Percentiles rank a stretch among this genome's conserved stretches.
These are phyloP conservation scores for Chlorella vulgaris DNA, from an alignment of 139 green algal genomes.

Conservation along the genomic window DNA sequence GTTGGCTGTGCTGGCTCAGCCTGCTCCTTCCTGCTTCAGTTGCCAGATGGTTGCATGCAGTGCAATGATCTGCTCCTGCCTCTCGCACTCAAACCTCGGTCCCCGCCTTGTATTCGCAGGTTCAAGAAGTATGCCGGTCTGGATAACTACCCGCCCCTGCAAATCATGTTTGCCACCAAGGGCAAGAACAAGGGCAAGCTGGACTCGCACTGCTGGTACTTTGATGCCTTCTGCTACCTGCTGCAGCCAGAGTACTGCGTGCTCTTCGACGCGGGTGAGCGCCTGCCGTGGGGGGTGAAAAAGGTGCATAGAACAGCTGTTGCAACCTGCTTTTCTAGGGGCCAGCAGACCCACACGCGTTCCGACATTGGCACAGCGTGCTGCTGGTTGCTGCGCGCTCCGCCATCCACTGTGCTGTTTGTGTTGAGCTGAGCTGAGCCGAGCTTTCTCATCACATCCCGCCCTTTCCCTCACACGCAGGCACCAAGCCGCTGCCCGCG, in stretches of 20 bases:
- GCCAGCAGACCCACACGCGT: too few relatives aligned
- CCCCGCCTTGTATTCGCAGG: not conserved
- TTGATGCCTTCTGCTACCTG: constrained; percentile 51
- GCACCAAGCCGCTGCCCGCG: constrained; percentile 39
- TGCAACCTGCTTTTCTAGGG: too few relatives aligned
- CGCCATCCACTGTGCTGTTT: too few relatives aligned
- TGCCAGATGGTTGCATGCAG: too few relatives aligned
- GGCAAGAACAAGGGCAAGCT: constrained; percentile 53
- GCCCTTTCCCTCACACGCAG: not conserved
- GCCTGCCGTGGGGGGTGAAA: not conserved
- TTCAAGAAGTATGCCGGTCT: constrained; percentile 55
- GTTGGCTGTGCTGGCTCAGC: too few relatives aligned
- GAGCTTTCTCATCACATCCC: too few relatives aligned
- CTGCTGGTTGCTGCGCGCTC: too few relatives aligned
- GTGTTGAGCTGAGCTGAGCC: too few relatives aligned
- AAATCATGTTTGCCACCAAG: constrained; percentile 54
- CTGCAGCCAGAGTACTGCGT: constrained; percentile 55
- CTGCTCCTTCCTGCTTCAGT: too few relatives aligned
- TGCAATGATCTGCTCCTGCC: not conserved
- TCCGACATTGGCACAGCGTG: too few relatives aligned
- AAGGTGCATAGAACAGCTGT: too few relatives aligned
- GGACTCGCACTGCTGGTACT: constrained; percentile 55
- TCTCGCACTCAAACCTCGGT: not conserved
- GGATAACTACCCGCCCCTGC: constrained; percentile 53
- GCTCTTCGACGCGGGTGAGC: constrained; percentile 46